These are phyloP conservation scores for Schizosaccharomyces cryophilus DNA, from an alignment of 805 yeast genomes.

Conservation along the genomic window DNA sequence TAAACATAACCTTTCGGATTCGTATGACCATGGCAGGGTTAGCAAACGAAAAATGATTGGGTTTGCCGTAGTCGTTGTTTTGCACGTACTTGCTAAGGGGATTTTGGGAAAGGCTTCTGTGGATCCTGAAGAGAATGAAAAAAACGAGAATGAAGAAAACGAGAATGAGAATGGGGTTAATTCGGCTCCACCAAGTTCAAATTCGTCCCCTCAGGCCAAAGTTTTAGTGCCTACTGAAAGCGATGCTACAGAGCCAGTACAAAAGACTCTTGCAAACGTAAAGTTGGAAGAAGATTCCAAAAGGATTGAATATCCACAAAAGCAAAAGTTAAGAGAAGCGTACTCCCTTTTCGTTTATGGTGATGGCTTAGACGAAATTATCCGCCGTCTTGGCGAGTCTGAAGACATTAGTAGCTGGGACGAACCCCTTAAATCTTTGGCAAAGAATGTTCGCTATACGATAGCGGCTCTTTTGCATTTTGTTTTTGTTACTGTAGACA, in stretches of 20 bases:
- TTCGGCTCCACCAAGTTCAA: background rate
- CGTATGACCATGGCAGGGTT: conserved; percentile 2
- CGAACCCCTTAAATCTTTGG: background rate
- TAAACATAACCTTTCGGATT: background rate
- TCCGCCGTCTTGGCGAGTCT: background rate
- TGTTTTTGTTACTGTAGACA: background rate
- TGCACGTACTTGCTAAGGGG: background rate
- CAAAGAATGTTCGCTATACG: background rate
- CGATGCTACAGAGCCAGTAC: background rate
- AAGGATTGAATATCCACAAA: background rate
- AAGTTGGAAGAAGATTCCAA: background rate
- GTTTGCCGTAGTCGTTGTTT: background rate
- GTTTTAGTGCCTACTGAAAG: background rate
- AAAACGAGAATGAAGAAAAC: background rate
- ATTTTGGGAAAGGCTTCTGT: background rate
- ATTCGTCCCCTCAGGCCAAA: background rate
- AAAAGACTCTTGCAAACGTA: background rate
- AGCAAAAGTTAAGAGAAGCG: background rate
- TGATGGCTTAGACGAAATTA: background rate
- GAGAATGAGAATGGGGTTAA: background rate
- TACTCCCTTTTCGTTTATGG: background rate
- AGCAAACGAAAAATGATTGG: conserved; percentile 3
- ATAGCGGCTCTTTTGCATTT: background rate
- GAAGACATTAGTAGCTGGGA: background rate
- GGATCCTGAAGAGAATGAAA: background rate